A percentile compares a stretch with the other conserved stretches of the same genome.
phyloP scores from a whole-genome alignment of 768 basidiomycete species.

The Mycena leptocephala region DNA sequence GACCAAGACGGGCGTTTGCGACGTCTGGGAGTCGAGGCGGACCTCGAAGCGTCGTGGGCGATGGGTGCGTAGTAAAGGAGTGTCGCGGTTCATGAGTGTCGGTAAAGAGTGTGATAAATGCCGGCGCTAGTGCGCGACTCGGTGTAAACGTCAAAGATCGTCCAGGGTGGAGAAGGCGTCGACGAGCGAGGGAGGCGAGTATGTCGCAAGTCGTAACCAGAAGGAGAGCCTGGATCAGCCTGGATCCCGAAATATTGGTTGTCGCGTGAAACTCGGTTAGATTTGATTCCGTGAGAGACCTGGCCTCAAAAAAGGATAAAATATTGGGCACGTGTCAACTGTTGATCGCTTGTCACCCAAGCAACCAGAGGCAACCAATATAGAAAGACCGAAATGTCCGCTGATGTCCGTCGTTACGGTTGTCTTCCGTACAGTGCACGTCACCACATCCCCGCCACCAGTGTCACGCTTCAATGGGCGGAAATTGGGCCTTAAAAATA shows the following conservation, averaged over 20 bases:
- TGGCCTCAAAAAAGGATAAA: not conserved
- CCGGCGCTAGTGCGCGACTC: no score
- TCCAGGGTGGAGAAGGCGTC: not conserved
- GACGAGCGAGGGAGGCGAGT: not conserved
- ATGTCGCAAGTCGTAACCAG: not conserved
- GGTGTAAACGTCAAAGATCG: not conserved
- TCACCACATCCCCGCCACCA: no score
- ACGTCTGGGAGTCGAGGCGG: not conserved
- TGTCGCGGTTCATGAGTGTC: constrained; percentile 4
- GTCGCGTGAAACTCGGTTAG: no score
- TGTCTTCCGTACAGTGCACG: no score
- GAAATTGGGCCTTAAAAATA: no score
- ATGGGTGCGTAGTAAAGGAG: not conserved
- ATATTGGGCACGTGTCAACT: not conserved
- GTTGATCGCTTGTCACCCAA: not conserved
- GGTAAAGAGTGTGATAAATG: not conserved
- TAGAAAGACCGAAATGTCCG: no score
- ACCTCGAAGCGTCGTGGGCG: not conserved
- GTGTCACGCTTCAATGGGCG: no score
- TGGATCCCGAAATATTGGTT: no score
- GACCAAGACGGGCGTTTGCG: not conserved
- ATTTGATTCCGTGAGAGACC: not conserved
- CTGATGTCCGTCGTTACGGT: no score
- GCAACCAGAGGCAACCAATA: no score
- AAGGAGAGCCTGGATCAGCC: not conserved